phyloP scores from a whole-genome alignment of 2,329 filamentous ascomycete species.

The Neoarthrinium moseri region DNA sequence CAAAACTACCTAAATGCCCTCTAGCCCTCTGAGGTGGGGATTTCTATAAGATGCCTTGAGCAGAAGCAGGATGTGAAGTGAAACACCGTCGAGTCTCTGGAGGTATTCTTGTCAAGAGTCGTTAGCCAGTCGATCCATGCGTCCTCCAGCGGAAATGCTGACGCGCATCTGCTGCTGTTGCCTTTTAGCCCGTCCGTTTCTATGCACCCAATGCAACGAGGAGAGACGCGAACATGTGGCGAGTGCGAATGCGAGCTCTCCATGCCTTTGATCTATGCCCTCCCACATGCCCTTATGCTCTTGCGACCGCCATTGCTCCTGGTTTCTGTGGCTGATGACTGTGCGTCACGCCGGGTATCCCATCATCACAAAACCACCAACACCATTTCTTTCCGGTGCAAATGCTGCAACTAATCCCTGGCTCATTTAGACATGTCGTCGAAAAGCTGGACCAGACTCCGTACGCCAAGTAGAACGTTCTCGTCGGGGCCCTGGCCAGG shows the following conservation, averaged over 20 bases:
- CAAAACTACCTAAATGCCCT: conserved; percentile 1
- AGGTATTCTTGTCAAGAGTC: no score
- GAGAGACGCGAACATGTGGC: no score
- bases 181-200: no score
- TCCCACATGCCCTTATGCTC: background rate
- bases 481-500: conserved; percentile 83
- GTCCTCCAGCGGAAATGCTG: background rate
- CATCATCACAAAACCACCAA: no score
- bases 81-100: background rate
- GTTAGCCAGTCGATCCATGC: no score
- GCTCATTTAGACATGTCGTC: conserved; percentile 53
- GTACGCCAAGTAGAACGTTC: conserved; percentile 74
- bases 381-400: no score
- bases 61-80: background rate
- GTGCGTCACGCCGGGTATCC: background rate
- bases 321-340: background rate
- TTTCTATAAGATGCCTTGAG: background rate
- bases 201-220: no score
- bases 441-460: conserved; percentile 70
- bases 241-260: background rate
- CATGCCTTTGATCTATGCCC: background rate
- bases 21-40: background rate
- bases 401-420: background rate
- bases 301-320: no score
- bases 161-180: background rate